phyloP scores from a whole-genome alignment of 1,139 yeast genomes.

The Candida pseudocylindracea region DNA sequence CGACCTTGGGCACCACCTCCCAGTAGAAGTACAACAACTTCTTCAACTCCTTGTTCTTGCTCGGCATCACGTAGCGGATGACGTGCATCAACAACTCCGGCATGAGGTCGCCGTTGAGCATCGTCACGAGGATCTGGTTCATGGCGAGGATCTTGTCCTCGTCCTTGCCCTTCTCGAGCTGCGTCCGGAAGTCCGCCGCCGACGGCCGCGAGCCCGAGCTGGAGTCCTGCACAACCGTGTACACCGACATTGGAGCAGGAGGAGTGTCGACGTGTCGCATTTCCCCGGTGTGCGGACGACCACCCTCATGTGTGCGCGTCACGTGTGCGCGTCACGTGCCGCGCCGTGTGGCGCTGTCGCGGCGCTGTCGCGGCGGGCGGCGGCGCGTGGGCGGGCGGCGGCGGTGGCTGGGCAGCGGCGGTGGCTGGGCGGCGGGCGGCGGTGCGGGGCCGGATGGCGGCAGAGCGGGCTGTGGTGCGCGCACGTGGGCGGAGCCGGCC shows the following conservation, averaged over 20 bases:
- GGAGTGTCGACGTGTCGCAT: too few relatives aligned
- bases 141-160: slow-evolving; percentile 74
- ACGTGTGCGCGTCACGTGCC: too few relatives aligned
- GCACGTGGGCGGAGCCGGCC: too few relatives aligned
- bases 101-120: slow-evolving; percentile 85
- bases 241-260: slow-evolving; percentile 12
- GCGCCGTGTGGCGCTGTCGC: too few relatives aligned
- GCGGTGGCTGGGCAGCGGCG: too few relatives aligned
- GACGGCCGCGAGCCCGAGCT: slow-evolving; percentile 51
- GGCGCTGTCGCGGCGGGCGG: too few relatives aligned
- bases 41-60: slow-evolving; percentile 75
- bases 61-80: slow-evolving; percentile 93
- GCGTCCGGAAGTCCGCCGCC: slow-evolving; percentile 50
- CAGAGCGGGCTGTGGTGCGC: too few relatives aligned
- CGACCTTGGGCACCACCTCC: slow-evolving; percentile 94
- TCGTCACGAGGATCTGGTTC: slow-evolving; percentile 68
- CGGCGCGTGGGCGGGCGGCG: too few relatives aligned
- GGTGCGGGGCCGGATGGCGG: too few relatives aligned
- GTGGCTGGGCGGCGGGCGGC: too few relatives aligned
- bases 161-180: slow-evolving; percentile 79
- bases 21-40: slow-evolving; percentile 87
- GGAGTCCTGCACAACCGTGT: slow-evolving; percentile 60
- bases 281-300: too few relatives aligned
- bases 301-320: too few relatives aligned
- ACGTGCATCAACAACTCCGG: slow-evolving; percentile 95